Evolutionary conservation across 2,329 filamentous ascomycete species (phyloP), one percentile per base, ranked within the genome.

Genomic region (Dactylonectria macrodidyma): DNA sequence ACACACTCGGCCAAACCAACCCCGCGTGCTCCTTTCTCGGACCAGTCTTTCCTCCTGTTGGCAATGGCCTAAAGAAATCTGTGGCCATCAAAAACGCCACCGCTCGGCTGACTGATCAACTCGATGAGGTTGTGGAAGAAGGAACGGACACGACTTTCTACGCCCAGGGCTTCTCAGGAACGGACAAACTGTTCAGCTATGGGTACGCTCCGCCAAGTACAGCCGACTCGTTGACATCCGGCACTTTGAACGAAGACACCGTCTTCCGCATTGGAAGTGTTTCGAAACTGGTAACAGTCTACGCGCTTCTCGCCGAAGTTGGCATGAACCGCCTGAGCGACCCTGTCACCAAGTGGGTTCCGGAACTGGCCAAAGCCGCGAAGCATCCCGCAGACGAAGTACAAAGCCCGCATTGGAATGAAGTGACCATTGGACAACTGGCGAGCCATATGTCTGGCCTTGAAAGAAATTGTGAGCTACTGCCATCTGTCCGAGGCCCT

Each of bases 181-280:
- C 48, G 11, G 48, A 61, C 7, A 61, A 46, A 10, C 19, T 61
- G 16, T 54, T 54, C 48, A 34, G 22, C 59, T 61, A 61, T 22
- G 36, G 48, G 30, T 61, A 61, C n/a, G 36, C 22, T 16, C 59
- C 59, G 16, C 48, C 48, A 44, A 46, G 12, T n/a, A 61, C 16
- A 19, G 19, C 30, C 11, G 26, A 44, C 7, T 54, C 48, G 2
- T 61, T 61, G 36, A 54, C 59, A 7, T 44, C 48, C 16, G 59
- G 59, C 3, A 34, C 34, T 10, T 30, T 66, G 24, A 22, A 73
- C 33, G 56, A 64, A n/a, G 59, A 75, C 22, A 75, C 75, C 2
- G 48, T 75, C 5, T 74, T 66, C 54, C 75, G 75, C 14, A 71
- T 77, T 19, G 75, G 75, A 1, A 77, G 74, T 36, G 64, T 77